phyloP scores from a whole-genome alignment of 1,139 yeast species.

The Yamadazyma blattariae region DNA sequence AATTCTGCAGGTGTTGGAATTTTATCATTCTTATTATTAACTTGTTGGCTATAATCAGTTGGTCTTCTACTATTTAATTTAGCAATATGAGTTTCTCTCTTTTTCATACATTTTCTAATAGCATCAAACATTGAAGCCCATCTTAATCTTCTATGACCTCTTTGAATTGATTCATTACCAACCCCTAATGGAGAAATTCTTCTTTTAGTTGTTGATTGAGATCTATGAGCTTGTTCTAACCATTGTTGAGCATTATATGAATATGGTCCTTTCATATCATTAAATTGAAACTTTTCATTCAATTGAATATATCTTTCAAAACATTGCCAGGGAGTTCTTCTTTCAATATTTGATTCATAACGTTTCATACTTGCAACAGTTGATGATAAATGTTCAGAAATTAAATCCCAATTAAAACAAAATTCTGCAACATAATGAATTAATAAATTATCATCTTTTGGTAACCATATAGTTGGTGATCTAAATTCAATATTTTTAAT shows the following conservation, averaged over 20 bases:
- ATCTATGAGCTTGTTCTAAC: constrained; percentile 87
- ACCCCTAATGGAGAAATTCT: constrained; percentile 91
- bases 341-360: constrained; percentile 82
- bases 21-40: constrained; percentile 28
- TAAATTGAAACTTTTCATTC: constrained; percentile 79
- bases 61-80: constrained; percentile 33
- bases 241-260: constrained; percentile 86
- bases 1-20: constrained; percentile 81
- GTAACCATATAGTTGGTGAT: constrained; percentile 93
- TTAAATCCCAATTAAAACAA: constrained; percentile 90
- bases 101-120: constrained; percentile 83
- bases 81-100: constrained; percentile 59
- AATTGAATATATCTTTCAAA: constrained; percentile 94
- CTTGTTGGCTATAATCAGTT: constrained; percentile 15
- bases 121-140: constrained; percentile 98
- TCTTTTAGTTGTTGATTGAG: constrained; percentile 83
- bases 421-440: constrained; percentile 82
- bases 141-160: constrained; percentile 85
- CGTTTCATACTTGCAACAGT: constrained; percentile 52
- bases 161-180: constrained; percentile 83
- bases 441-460: constrained; percentile 83
- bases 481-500: constrained; percentile 74
- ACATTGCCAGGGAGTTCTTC: constrained; percentile 98
- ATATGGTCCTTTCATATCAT: constrained; percentile 85
- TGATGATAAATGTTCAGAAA: constrained; percentile 71